phyloP scores from a whole-genome alignment of 371 early-diverging fungal species.

The Mortierella sp. region DNA sequence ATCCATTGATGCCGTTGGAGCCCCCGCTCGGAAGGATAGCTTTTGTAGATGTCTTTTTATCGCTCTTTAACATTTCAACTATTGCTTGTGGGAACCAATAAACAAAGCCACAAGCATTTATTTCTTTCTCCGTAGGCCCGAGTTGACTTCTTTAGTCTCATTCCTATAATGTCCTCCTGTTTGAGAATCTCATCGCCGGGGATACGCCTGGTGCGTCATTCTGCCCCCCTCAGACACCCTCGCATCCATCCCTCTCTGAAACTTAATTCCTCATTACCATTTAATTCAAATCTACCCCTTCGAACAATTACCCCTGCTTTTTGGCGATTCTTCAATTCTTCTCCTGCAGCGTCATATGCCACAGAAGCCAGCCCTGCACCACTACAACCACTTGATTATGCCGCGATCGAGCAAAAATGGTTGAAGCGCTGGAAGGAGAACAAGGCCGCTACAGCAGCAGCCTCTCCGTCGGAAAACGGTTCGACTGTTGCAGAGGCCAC shows the following conservation, averaged over 20 bases:
- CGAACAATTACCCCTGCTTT: slow-evolving; percentile 15
- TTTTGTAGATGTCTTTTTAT: too few relatives aligned
- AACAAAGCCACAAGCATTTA: too few relatives aligned
- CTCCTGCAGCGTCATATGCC: slow-evolving; percentile 12
- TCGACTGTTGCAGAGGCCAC: slow-evolving; percentile 13
- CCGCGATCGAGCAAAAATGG: slow-evolving; percentile 54
- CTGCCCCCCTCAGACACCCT: not conserved
- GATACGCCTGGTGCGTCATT: slow-evolving; percentile 1
- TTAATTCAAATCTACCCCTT: not conserved
- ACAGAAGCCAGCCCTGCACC: not conserved
- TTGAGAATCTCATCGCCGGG: slow-evolving; percentile 34
- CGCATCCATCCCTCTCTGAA: not conserved
- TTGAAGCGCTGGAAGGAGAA: slow-evolving; percentile 50
- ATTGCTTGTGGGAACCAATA: too few relatives aligned
- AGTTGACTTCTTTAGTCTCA: too few relatives aligned
- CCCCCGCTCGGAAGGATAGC: too few relatives aligned
- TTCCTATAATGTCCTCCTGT: slow-evolving; percentile 28
- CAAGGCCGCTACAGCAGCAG: slow-evolving; percentile 17
- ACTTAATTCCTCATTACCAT: not conserved
- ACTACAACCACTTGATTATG: slow-evolving; percentile 32
- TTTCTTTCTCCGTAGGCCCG: too few relatives aligned
- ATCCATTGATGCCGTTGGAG: too few relatives aligned
- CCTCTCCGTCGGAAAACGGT: slow-evolving; percentile 3
- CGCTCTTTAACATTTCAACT: too few relatives aligned
- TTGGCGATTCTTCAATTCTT: slow-evolving; percentile 24